Evolutionary conservation across 257 asterid genomes (phyloP).

Genomic region (Plantago elongata): DNA sequence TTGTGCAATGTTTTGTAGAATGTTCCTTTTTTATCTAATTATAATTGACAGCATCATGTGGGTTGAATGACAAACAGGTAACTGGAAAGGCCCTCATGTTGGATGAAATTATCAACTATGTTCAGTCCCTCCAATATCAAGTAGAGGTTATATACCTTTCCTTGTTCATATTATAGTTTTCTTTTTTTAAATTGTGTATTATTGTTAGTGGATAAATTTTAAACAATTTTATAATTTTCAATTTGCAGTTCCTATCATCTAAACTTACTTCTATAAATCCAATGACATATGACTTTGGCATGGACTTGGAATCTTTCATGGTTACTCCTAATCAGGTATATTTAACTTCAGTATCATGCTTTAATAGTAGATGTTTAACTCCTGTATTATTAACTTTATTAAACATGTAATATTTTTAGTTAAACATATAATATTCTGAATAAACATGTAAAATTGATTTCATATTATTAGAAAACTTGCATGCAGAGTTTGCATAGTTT

Average conservation of each 20-base stretch:
- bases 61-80: constrained; percentile 51
- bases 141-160: constrained; percentile 52
- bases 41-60: constrained; percentile 42
- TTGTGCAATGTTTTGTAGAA: no score
- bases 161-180: constrained; percentile 10
- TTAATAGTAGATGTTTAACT: not conserved
- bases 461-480: constrained; percentile 1
- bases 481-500: constrained; percentile 27
- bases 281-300: constrained; percentile 57
- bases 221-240: no score
- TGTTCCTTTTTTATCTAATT: no score
- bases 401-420: no score
- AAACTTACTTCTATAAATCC: constrained; percentile 82
- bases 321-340: constrained; percentile 62
- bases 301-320: constrained; percentile 69
- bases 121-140: constrained; percentile 85
- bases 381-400: no score
- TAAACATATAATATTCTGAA: no score
- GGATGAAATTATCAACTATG: constrained; percentile 91
- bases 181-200: no score
- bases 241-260: constrained; percentile 77
- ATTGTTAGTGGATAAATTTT: not conserved
- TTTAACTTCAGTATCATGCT: no score
- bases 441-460: no score
- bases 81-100: constrained; percentile 98